Evolutionary conservation across 495 filamentous ascomycete species (phyloP).

Genomic region (Penicillium samsonianum): DNA sequence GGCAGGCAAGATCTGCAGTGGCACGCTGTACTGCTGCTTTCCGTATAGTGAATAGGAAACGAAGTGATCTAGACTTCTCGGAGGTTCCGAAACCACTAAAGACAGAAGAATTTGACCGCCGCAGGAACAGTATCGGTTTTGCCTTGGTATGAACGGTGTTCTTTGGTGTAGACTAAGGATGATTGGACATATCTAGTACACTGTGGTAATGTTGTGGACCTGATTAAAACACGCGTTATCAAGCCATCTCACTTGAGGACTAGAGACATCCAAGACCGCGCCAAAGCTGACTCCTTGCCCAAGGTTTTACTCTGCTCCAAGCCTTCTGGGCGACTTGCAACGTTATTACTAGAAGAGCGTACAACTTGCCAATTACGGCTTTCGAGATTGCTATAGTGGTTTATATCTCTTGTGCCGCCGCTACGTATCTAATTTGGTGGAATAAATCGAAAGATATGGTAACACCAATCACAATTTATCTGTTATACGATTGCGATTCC

Average conservation of each 20-base stretch:
- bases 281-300: slow-evolving; percentile 19
- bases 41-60: neutral
- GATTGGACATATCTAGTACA: slow-evolving; percentile 14
- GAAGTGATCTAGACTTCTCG: neutral
- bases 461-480: too few relatives aligned
- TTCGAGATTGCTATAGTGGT: too few relatives aligned
- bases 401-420: too few relatives aligned
- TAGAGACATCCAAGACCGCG: slow-evolving; percentile 17
- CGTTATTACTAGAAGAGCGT: slow-evolving; percentile 13
- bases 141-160: slow-evolving; percentile 13
- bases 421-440: too few relatives aligned
- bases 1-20: neutral
- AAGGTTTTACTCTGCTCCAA: slow-evolving; percentile 18
- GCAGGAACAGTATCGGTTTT: slow-evolving; percentile 4
- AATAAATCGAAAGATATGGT: too few relatives aligned
- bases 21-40: slow-evolving; percentile 12
- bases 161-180: slow-evolving; percentile 14
- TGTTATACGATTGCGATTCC: too few relatives aligned
- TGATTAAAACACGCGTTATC: slow-evolving; percentile 16
- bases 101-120: neutral
- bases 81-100: neutral
- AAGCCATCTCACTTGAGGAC: slow-evolving; percentile 6
- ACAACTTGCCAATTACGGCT: too few relatives aligned
- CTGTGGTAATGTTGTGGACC: slow-evolving; percentile 1
- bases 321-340: slow-evolving; percentile 12